A percentile compares a stretch with the other conserved stretches of the same genome.
Conservation (phyloP, 1,139 yeast genomes). For the Yamadazyma pseudoaaseri region DNA sequence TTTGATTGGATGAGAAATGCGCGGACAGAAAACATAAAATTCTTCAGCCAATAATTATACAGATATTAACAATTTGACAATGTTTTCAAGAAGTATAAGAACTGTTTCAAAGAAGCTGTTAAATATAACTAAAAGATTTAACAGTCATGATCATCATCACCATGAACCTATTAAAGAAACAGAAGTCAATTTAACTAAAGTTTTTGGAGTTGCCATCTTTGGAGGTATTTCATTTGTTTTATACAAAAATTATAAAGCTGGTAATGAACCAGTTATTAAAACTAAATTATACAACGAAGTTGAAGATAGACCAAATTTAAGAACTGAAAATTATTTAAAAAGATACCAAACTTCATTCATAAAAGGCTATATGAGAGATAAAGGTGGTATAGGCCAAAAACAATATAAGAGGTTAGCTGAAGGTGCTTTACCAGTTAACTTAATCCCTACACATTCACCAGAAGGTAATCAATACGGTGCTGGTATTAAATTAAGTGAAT, state of each 20-base stretch:
- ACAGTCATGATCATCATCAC: conserved; percentile 31
- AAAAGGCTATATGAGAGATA: conserved; percentile 44
- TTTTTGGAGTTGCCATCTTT: conserved; percentile 42
- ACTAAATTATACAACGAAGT: conserved; percentile 40
- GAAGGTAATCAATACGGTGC: conserved; percentile 44
- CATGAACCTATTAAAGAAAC: conserved; percentile 30
- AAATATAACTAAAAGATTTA: conserved; percentile 27
- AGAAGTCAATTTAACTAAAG: conserved; percentile 41
- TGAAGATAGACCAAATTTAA: conserved; percentile 36
- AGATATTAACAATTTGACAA: conserved; percentile 12
- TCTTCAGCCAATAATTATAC: conserved; percentile 14
- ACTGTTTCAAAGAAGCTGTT: conserved; percentile 7
- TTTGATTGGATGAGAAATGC: conserved; percentile 9
- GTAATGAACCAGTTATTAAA: conserved; percentile 39
- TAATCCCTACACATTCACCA: conserved; percentile 47
- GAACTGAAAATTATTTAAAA: conserved; percentile 38
- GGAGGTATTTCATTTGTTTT: conserved; percentile 38
- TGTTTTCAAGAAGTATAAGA: conserved; percentile 15
- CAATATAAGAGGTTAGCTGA: conserved; percentile 37
- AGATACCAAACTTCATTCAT: conserved; percentile 44
- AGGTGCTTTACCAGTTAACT: conserved; percentile 29
- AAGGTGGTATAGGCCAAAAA: conserved; percentile 48
- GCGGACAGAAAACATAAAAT: conserved; percentile 5
- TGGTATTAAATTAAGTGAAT: conserved; percentile 43
- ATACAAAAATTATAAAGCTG: conserved; percentile 35